phyloP scores from a whole-genome alignment of 306 rosid genomes.

The Cicer cuneatum region DNA sequence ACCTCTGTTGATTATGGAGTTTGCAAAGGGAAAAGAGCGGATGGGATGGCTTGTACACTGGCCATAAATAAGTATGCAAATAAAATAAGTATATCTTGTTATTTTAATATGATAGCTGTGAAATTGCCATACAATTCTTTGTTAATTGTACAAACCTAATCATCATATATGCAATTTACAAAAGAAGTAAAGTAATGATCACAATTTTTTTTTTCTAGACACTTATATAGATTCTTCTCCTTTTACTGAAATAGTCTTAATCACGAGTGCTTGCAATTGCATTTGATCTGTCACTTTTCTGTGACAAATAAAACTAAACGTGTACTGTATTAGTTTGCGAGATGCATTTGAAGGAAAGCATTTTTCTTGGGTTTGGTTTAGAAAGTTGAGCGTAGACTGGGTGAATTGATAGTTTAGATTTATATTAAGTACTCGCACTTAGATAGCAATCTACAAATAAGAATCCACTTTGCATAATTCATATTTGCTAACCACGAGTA shows the following conservation, averaged over 20 bases:
- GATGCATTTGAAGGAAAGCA: neutral
- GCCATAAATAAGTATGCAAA: constrained; percentile 71
- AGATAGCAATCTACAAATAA: neutral
- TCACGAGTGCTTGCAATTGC: neutral
- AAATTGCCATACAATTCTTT: neutral
- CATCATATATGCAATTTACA: neutral
- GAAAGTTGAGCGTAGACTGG: neutral
- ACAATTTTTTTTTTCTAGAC: neutral
- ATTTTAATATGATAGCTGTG: neutral
- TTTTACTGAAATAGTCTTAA: neutral
- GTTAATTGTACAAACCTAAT: constrained; percentile 10
- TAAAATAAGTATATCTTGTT: neutral
- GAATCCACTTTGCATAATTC: neutral
- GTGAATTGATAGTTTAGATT: neutral
- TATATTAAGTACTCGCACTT: neutral
- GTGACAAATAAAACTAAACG: neutral
- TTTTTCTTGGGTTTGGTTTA: neutral
- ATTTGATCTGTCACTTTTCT: neutral
- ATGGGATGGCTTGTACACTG: constrained; percentile 77
- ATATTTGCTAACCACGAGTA: constrained; percentile 10
- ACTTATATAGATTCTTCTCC: neutral
- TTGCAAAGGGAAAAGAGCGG: constrained; percentile 80
- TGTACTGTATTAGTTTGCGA: neutral
- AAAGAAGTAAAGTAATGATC: neutral
- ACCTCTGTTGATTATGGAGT: constrained; percentile 86